phyloP scores from a whole-genome alignment of 2,329 filamentous ascomycete species.

The Diaporthe sp. region DNA sequence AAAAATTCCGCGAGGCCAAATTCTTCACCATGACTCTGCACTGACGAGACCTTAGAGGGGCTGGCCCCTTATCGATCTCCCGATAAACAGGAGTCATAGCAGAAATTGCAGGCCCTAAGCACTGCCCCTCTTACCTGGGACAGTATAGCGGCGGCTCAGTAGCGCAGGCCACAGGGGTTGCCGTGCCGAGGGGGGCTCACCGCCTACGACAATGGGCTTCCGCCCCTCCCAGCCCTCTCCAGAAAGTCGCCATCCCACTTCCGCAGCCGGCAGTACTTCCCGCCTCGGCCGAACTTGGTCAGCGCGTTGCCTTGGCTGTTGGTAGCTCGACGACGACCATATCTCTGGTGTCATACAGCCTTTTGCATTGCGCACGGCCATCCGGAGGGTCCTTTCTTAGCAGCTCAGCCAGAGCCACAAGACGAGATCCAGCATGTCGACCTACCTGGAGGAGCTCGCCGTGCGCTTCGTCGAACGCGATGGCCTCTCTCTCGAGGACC shows the following conservation, averaged over 20 bases:
- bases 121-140: slow-evolving; percentile 31
- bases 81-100: slow-evolving; percentile 33
- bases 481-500: slow-evolving; percentile 30
- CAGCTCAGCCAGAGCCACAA: neutral
- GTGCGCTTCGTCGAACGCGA: slow-evolving; percentile 35
- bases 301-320: neutral
- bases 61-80: slow-evolving; percentile 27
- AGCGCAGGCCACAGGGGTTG: neutral
- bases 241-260: slow-evolving; percentile 25
- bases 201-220: slow-evolving; percentile 27
- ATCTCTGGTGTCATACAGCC: neutral
- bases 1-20: slow-evolving; percentile 10
- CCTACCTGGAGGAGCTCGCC: slow-evolving; percentile 33
- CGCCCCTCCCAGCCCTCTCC: neutral
- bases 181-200: neutral
- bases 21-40: slow-evolving; percentile 18
- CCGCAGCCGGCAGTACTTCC: slow-evolving; percentile 30
- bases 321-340: neutral
- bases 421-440: slow-evolving; percentile 21
- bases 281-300: neutral
- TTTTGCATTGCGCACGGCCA: slow-evolving; percentile 1
- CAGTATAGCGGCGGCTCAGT: slow-evolving; percentile 3
- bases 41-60: slow-evolving; percentile 5
- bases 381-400: neutral
- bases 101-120: slow-evolving; percentile 18